Percentiles rank a stretch among this genome's conserved stretches.
Conservation (phyloP, 2,329 filamentous ascomycete species). For the Claviceps monticola region DNA sequence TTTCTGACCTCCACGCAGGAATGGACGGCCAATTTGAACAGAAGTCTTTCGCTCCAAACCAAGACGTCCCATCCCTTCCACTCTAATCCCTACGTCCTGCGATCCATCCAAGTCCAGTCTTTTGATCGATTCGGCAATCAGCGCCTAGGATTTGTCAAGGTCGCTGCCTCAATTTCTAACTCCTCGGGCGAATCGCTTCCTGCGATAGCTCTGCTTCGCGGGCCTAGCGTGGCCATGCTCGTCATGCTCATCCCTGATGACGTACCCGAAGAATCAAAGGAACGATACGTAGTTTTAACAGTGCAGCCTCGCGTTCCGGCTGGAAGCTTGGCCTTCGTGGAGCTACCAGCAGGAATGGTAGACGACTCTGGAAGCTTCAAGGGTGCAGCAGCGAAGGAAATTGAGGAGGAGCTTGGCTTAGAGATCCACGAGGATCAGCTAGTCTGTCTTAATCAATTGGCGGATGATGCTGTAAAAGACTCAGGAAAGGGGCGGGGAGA, state of each 20-base stretch:
- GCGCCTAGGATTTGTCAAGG: slow-evolving; percentile 43
- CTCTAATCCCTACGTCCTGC: slow-evolving; percentile 36
- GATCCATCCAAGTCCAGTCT: slow-evolving; percentile 36
- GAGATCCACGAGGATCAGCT: slow-evolving; percentile 34
- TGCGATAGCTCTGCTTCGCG: slow-evolving; percentile 41
- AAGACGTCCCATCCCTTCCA: slow-evolving; percentile 36
- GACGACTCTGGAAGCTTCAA: slow-evolving; percentile 39
- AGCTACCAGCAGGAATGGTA: slow-evolving; percentile 47
- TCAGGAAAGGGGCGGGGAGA: slow-evolving; percentile 14
- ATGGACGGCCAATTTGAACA: slow-evolving; percentile 34
- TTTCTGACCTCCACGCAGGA: slow-evolving; percentile 17
- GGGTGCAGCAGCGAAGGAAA: slow-evolving; percentile 45
- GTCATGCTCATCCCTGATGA: slow-evolving; percentile 42
- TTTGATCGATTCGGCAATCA: slow-evolving; percentile 35
- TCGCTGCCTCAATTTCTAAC: slow-evolving; percentile 35
- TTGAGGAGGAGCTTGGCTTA: slow-evolving; percentile 45
- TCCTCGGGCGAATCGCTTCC: slow-evolving; percentile 34
- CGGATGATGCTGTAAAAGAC: slow-evolving; percentile 15
- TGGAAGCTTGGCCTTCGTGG: slow-evolving; percentile 39
- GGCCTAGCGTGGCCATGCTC: slow-evolving; percentile 47
- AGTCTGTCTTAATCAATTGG: slow-evolving; percentile 37
- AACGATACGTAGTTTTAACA: slow-evolving; percentile 44
- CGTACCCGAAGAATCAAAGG: slow-evolving; percentile 19
- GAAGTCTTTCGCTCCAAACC: slow-evolving; percentile 32
- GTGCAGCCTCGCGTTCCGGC: slow-evolving; percentile 44